phyloP scores from a whole-genome alignment of 768 basidiomycete species.

The Xerocomus brunneocitrinus region DNA sequence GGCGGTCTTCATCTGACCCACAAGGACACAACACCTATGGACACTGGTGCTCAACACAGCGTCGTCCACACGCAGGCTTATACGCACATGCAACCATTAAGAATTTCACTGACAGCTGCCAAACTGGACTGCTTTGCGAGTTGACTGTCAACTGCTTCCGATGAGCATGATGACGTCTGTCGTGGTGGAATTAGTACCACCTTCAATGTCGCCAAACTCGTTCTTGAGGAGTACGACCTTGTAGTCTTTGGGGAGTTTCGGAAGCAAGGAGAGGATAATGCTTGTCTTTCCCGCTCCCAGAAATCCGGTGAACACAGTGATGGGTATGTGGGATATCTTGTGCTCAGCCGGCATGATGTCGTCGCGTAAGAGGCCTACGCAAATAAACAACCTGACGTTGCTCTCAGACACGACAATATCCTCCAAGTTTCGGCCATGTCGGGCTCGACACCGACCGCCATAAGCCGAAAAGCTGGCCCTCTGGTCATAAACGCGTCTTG shows the following conservation, averaged over 20 bases:
- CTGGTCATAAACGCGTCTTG: constrained; percentile 42
- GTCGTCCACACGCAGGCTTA: background rate
- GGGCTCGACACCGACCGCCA: constrained; percentile 1
- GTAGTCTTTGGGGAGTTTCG: constrained; percentile 79
- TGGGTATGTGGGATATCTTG: constrained; percentile 50
- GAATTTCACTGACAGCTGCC: constrained; percentile 85
- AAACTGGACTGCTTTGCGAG: constrained; percentile 81
- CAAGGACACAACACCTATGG: constrained; percentile 83
- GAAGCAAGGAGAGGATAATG: constrained; percentile 77
- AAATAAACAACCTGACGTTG: constrained; percentile 1
- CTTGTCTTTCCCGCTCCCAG: constrained; percentile 80
- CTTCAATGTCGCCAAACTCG: constrained; percentile 93
- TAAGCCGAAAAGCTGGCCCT: constrained; percentile 6
- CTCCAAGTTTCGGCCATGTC: constrained; percentile 11
- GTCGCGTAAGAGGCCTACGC: background rate
- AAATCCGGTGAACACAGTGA: constrained; percentile 96
- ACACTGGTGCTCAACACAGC: background rate
- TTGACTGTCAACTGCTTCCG: constrained; percentile 76
- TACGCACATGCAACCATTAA: constrained; percentile 89
- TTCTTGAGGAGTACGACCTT: constrained; percentile 91
- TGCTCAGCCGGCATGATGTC: constrained; percentile 7
- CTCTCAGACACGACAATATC: background rate
- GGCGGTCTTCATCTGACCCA: constrained; percentile 92
- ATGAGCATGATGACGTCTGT: constrained; percentile 1
- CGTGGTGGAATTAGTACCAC: constrained; percentile 34